Evolutionary conservation across 1,284 basidiomycete species (phyloP), one percentile per base, ranked within the genome.

Genomic region (Lentinula novae-zelandiae): DNA sequence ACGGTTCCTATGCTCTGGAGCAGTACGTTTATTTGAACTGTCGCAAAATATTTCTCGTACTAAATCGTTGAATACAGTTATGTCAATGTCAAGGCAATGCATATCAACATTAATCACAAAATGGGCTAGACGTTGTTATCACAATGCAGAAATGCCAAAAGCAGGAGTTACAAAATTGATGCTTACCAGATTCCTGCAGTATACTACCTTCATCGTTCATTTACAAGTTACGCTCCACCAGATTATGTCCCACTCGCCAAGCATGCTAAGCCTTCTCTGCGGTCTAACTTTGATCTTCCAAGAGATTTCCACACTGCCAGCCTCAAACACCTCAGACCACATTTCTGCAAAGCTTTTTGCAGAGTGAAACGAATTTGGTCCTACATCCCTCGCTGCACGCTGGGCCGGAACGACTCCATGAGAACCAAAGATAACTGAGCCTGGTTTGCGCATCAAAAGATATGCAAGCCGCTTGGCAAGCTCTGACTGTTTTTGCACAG

Each of bases 1-100:
- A 88, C 51, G 92, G 91, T 50, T 84, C 90, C 68, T 88, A 91
- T 70, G 90, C 89, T 8, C 69, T 93, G 59, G 73, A 71, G 60
- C 81, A 83, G 81, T 86, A 60, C 17, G 44, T 20, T 22, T 12
- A 42, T 15, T 15, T 15, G 13, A 5, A 46, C 0, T 9, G 9
- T 46, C 22, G 8, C 0, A 46, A 38, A 9, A 12, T 9, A 12
- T 22, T 22, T 7, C 8, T 10, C 52, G 54, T n/a, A 51, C 27
- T 51, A 7, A 34, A 6, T 51, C 34, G 20, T 15, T 34, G 5
- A 2, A 13, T 2, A 31, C 13, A 33, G 49, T 12, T 40, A 20
- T 42, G 22, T 55, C 10, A 17, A 55, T n/a, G 38, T 55, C 5
- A 55, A 55, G 31, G 22, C 42, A 13, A 17, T 55, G 27, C 27